A percentile compares a stretch with the other conserved stretches of the same genome.
Conservation (phyloP, 192 early-diverging fungal genomes). For the Umbelopsis ramanniana region DNA sequence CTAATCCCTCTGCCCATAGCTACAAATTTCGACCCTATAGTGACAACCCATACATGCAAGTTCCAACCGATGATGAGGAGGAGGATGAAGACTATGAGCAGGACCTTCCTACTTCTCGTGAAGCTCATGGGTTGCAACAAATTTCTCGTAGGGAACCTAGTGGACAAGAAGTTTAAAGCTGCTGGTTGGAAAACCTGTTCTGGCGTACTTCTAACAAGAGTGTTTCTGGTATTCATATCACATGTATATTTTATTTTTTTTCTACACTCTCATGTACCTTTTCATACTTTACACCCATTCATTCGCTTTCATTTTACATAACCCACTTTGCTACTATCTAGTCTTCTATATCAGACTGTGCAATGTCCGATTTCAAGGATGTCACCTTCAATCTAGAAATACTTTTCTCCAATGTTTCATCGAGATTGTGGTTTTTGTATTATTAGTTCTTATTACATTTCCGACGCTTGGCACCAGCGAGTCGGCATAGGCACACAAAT, state of each 20-base stretch:
- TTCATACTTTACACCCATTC: background rate
- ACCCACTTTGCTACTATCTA: background rate
- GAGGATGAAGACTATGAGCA: constrained; percentile 35
- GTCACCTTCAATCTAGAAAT: too few species aligned
- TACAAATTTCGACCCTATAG: constrained; percentile 55
- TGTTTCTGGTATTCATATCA: too few species aligned
- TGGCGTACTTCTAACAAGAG: background rate
- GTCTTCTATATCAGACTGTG: background rate
- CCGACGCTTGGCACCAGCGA: too few species aligned
- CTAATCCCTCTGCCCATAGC: constrained; percentile 28
- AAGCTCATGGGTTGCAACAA: constrained; percentile 5
- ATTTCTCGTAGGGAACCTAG: constrained; percentile 12
- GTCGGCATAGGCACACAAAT: too few species aligned
- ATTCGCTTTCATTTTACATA: background rate
- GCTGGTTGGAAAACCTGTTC: too few species aligned
- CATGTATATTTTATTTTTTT: too few species aligned
- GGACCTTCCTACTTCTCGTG: constrained; percentile 5
- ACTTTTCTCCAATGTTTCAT: too few species aligned
- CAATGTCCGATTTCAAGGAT: background rate
- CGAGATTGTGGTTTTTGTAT: too few species aligned
- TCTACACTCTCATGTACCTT: background rate
- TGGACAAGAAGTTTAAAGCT: background rate
- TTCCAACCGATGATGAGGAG: constrained; percentile 39
- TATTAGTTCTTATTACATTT: too few species aligned
- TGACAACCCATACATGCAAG: constrained; percentile 54